Base-by-base conservation (phyloP, 345 rosid species). In the Laguncularia racemosa region DNA sequence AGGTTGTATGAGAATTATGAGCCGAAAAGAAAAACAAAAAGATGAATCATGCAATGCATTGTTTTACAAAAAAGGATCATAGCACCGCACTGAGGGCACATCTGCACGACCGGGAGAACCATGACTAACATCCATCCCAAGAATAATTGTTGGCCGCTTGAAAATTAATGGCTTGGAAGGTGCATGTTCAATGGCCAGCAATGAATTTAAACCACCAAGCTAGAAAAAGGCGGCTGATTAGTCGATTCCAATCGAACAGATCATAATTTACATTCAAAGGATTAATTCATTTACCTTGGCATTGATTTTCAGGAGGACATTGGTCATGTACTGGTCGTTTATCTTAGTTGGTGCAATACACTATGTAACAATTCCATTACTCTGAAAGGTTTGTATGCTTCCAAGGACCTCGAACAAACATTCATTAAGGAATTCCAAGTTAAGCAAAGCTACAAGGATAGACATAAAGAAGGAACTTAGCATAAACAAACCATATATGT, bases 61-160 rank as follows among this genome's bases (percentile, higher is more conserved):
- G 2, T 23, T 23, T 23, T 23, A 6, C 5, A 6, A 23, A 23
- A 23, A 23, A 23, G 28, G 5, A 23, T 2, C 5, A 6, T 23
- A 23, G 53, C 84, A 92, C 95, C 68, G 97, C 95, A 61, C 71
- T 9, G 95, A 89, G n/a, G 97, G 97, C 3, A 86, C 16, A 67
- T 84, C 90, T 14, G 91, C 77, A 57, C 71, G 84, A 46, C 96
- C 95, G 38, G 96, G 98, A 17, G 96, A 92, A 45, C 96, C 98
- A 66, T 89, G 96, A 0, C 95, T 84, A 3, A 92, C 97, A 72
- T 89, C 98, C 96, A 89, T 92, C 12, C 97, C 97, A 43, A 89
- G 77, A 62, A 93, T 89, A 43, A 93, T 69, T 2, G 99, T 81
- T 6, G 97, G 97, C 64, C 58, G 72, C 77, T 79, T 73, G 0